These are phyloP conservation scores for Globisporangium ultimum DNA, from an alignment of 352 stramenopile genomes.

Conservation along the genomic window DNA sequence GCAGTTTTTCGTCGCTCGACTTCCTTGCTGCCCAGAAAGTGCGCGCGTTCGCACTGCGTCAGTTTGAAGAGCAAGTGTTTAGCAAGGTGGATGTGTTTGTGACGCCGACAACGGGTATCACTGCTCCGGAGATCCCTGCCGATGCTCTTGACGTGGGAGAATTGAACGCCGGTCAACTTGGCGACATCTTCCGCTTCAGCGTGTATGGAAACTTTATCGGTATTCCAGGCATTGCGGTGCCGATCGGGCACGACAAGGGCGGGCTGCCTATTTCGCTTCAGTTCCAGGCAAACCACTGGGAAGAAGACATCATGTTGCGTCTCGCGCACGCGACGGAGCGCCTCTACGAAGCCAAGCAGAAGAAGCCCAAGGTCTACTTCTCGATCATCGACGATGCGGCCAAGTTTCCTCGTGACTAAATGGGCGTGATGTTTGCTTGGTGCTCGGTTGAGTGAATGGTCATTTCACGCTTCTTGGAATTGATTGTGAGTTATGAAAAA, in stretches of 20 bases:
- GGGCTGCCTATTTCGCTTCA: slow-evolving; percentile 78
- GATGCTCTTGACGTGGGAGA: slow-evolving; percentile 45
- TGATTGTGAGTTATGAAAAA: background rate
- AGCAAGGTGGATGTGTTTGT: slow-evolving; percentile 88
- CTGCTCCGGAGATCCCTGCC: slow-evolving; percentile 59
- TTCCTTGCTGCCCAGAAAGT: slow-evolving; percentile 84
- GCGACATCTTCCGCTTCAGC: slow-evolving; percentile 77
- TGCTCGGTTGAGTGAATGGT: background rate
- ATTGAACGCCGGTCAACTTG: slow-evolving; percentile 52
- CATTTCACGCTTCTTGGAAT: background rate
- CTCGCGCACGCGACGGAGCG: slow-evolving; percentile 55
- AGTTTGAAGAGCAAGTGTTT: slow-evolving; percentile 74
- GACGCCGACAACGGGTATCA: slow-evolving; percentile 76
- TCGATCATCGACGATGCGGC: slow-evolving; percentile 54
- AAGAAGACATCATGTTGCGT: slow-evolving; percentile 70
- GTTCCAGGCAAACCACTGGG: slow-evolving; percentile 71
- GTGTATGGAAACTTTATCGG: slow-evolving; percentile 88
- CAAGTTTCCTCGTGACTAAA: slow-evolving; percentile 14
- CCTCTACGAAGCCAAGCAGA: slow-evolving; percentile 34
- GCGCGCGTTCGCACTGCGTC: slow-evolving; percentile 72
- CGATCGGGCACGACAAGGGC: slow-evolving; percentile 58
- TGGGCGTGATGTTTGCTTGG: background rate
- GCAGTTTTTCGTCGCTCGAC: slow-evolving; percentile 68
- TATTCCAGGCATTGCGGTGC: slow-evolving; percentile 73
- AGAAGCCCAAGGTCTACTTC: slow-evolving; percentile 59